Base-by-base conservation (phyloP, 2,329 filamentous ascomycete genomes). In the Fusarium haematococcum region DNA sequence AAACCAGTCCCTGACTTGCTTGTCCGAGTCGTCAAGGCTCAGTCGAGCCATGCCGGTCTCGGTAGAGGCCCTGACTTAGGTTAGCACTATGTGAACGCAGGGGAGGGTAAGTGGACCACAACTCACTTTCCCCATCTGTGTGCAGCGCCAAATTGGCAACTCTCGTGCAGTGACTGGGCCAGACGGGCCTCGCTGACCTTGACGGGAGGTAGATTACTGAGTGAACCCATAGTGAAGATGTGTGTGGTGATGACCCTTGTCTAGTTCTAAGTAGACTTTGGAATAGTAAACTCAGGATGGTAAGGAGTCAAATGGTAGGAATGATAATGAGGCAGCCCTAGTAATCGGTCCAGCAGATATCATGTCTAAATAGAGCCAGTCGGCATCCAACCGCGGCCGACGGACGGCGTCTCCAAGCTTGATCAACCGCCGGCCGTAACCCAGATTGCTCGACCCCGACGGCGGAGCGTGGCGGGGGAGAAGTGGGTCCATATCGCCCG, bases 21-120 rank as follows among this genome's bases (percentile, higher is more conserved):
- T 93, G 81, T 96, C 94, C 6, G 90, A 85, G 77, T 95, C 90
- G 5, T 91, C 91, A 27, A 95, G 86, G 3, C 93, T 86, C 2
- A 95, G 88, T 5, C 94, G 91, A 33, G 90, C 89, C 93, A 96
- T 95, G 67, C 94, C 94, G 3, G 91, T 93, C 71, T 95, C 91
- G 14, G 77, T 80, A 13, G 67, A 27, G 9, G 59, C 43, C 14
- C 77, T 80, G 41, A 9, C 5, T n/a, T 3, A 52, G 9, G 43
- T 48, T 14, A 48, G 43, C 23, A 18, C 23, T 16, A 27, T 23
- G 23, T 27, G 13, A 25, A 4, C 0, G 13, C 23, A 45, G 20
- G 43, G 7, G 41, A 45, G 43, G 23, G 14, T 2, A 20, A 41
- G 18, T 18, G 18, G 37, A 25, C 23, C 8, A 25, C 9, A 20